phyloP scores from a whole-genome alignment of 2,329 filamentous ascomycete genomes.

The Talaromyces atroroseus region DNA sequence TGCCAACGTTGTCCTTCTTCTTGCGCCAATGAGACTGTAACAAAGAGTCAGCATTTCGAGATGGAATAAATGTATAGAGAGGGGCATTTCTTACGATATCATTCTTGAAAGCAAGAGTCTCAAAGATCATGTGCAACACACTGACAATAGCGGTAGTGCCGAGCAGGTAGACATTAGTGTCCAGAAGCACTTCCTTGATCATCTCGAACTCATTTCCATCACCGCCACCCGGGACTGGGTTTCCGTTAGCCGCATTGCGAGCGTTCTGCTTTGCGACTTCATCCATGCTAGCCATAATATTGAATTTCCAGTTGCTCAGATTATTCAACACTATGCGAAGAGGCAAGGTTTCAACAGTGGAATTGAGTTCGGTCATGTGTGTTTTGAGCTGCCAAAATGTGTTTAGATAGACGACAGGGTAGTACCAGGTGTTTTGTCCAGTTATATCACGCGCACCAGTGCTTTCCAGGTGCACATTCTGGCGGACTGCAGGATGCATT shows the following conservation, averaged over 20 bases:
- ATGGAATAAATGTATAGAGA: not conserved
- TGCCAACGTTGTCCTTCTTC: conserved; percentile 98
- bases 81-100: conserved; percentile 64
- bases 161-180: conserved; percentile 89
- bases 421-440: conserved; percentile 90
- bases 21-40: conserved; percentile 80
- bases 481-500: conserved; percentile 67
- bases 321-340: conserved; percentile 80
- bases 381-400: conserved; percentile 93
- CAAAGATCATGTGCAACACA: conserved; percentile 88
- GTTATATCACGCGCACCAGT: conserved; percentile 75
- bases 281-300: conserved; percentile 75
- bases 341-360: conserved; percentile 75
- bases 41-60: conserved; percentile 15
- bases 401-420: conserved; percentile 85
- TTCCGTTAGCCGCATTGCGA: conserved; percentile 68
- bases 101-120: conserved; percentile 93
- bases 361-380: conserved; percentile 88
- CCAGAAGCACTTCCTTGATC: conserved; percentile 90
- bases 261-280: conserved; percentile 79
- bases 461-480: conserved; percentile 72
- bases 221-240: conserved; percentile 66
- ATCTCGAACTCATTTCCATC: conserved; percentile 94
- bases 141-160: conserved; percentile 78
- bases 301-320: conserved; percentile 84